These are phyloP conservation scores for Phytophthora sansomeana DNA, from an alignment of 352 stramenopile species.

Conservation along the genomic window DNA sequence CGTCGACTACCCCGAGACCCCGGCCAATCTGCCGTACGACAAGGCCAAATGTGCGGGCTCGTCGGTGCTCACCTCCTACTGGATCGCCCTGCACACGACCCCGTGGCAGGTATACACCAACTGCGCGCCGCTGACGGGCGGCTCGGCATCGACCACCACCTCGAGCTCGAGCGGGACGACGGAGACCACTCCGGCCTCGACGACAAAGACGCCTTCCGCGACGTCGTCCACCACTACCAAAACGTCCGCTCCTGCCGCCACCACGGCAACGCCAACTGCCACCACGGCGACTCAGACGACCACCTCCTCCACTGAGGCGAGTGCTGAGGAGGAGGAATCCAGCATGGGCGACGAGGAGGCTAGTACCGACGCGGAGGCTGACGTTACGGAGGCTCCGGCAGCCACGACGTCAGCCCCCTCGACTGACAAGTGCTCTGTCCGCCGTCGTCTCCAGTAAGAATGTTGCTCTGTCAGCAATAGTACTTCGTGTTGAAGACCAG, in stretches of 20 bases:
- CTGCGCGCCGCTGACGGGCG: slow-evolving; percentile 41
- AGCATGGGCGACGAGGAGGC: no score
- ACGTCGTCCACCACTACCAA: slow-evolving; percentile 16
- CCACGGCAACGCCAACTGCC: no score
- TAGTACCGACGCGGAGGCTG: slow-evolving; percentile 15
- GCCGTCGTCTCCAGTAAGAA: slow-evolving; percentile 39
- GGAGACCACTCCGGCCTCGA: slow-evolving; percentile 2
- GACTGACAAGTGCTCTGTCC: slow-evolving; percentile 43
- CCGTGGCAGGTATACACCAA: slow-evolving; percentile 69
- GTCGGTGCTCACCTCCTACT: slow-evolving; percentile 48
- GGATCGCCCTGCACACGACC: slow-evolving; percentile 53
- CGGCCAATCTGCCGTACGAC: slow-evolving; percentile 53
- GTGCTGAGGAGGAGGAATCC: slow-evolving; percentile 5
- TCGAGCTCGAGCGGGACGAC: slow-evolving; percentile 9
- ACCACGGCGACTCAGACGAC: slow-evolving; percentile 21
- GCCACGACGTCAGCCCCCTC: slow-evolving; percentile 19
- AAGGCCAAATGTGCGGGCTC: slow-evolving; percentile 42
- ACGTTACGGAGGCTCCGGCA: slow-evolving; percentile 17
- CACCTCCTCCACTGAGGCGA: slow-evolving; percentile 6
- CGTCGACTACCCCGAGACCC: slow-evolving; percentile 34
- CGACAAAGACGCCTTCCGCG: slow-evolving; percentile 13
- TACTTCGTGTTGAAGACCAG: slow-evolving; percentile 17
- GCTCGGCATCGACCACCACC: slow-evolving; percentile 16
- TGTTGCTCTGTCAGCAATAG: neutral
- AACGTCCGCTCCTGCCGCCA: slow-evolving; percentile 16